Base-by-base conservation (phyloP, 2,329 filamentous ascomycete species). In the Chaetomium sp. region DNA sequence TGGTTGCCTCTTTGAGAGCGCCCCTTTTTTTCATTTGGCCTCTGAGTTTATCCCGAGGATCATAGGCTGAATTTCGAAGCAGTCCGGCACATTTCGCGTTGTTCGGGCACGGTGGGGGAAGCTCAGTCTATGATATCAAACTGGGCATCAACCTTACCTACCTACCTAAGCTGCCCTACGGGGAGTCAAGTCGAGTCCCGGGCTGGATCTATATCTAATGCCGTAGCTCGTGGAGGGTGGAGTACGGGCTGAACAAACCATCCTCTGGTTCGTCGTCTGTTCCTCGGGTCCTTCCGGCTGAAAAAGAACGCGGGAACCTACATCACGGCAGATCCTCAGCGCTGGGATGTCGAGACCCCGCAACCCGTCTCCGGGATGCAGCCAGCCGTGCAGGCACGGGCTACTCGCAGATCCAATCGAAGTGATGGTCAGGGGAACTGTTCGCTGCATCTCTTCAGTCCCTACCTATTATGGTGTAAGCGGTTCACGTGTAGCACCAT, bases 11-110 rank as follows among this genome's bases (percentile, higher is more conserved):
- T n/a, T 62, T 25, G 50, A 35, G 45, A 49, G 21, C 13, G 27
- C 19, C 27, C 33, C 12, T n/a, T 51, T 38, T 31, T 29, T 38
- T 31, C 42, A 27, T 56, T 51, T n/a, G 23, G 4, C 8, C 19
- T 23, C 1, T 13, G 35, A 38, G n/a, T 53, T 62, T 57, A 62
- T 51, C 23, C 60, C 27, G 53, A 42, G 19, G 42, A 51, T 51
- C 31, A 55, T 51, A 63, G 55, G 21, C 55, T 63, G 60, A 63
- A 63, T 63, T n/a, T 12, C n/a, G 13, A 16, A 53, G 21, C 29
- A 51, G 10, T 19, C 42, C 60, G 60, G 60, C 60, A 63, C 12
- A 57, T 63, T 6, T 16, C 31, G 4, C 29, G 16, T 42, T 19
- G 16, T 42, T 7, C 25, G 23, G 45, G n/a, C 9, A 9, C 6